phyloP scores from a whole-genome alignment of 805 yeast species.

The Teunomyces kruisii region DNA sequence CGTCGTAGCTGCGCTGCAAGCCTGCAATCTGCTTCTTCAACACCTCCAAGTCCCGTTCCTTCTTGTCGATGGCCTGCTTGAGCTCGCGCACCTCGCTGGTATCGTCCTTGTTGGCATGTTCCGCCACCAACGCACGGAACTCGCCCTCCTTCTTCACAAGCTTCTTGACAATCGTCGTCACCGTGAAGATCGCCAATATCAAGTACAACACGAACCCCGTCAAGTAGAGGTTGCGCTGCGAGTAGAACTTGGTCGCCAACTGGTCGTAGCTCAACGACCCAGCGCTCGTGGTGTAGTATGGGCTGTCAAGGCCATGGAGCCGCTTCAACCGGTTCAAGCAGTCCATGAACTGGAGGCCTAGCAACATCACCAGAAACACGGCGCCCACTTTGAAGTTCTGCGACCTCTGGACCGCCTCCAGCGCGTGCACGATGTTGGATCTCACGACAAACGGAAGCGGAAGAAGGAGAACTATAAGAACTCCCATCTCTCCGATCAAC shows the following conservation, averaged over 20 bases:
- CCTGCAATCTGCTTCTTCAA: constrained; percentile 53
- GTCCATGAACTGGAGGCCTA: constrained; percentile 53
- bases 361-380: constrained; percentile 40
- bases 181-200: constrained; percentile 53
- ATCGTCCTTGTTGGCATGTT: constrained; percentile 8
- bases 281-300: constrained; percentile 17
- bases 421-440: constrained; percentile 37
- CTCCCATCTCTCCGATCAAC: constrained; percentile 52
- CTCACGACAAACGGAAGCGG: constrained; percentile 57
- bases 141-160: constrained; percentile 46
- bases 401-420: constrained; percentile 31
- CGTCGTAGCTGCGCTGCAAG: constrained; percentile 50
- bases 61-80: constrained; percentile 34
- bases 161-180: constrained; percentile 51
- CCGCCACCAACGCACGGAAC: constrained; percentile 21
- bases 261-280: constrained; percentile 44
- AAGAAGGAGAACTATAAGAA: constrained; percentile 47
- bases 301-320: constrained; percentile 18
- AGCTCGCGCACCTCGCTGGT: constrained; percentile 28
- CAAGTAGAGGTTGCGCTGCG: constrained; percentile 62
- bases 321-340: constrained; percentile 46
- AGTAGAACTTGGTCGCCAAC: constrained; percentile 58
- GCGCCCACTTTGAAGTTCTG: constrained; percentile 47
- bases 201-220: constrained; percentile 63
- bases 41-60: constrained; percentile 45